phyloP scores from a whole-genome alignment of 225 moss, liverwort and hornwort genomes.

The Bryoerythrophyllum caledonicum region DNA sequence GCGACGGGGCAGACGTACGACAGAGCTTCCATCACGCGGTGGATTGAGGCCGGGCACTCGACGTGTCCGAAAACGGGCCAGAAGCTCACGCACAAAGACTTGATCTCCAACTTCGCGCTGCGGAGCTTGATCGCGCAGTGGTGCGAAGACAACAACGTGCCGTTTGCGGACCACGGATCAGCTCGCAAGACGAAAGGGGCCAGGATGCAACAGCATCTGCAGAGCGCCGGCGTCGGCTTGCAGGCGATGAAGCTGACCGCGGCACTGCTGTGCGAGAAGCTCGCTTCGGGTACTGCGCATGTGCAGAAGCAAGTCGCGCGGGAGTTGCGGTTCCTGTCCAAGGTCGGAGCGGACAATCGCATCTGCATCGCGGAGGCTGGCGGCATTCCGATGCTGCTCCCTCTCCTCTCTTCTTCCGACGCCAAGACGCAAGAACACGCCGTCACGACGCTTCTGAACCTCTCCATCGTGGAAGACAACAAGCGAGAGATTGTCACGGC shows the following conservation, averaged over 20 bases:
- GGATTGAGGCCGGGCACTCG: constrained; percentile 52
- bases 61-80: constrained; percentile 70
- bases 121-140: constrained; percentile 62
- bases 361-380: constrained; percentile 71
- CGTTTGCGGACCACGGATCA: constrained; percentile 35
- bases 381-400: constrained; percentile 56
- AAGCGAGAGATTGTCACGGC: constrained; percentile 54
- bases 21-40: constrained; percentile 49
- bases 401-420: constrained; percentile 61
- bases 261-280: constrained; percentile 40
- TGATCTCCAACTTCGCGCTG: constrained; percentile 53
- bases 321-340: constrained; percentile 64
- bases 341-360: constrained; percentile 55
- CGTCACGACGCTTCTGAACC: constrained; percentile 65
- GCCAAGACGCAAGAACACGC: constrained; percentile 69
- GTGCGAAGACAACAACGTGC: constrained; percentile 64
- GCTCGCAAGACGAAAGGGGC: constrained; percentile 26
- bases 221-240: constrained; percentile 37
- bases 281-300: constrained; percentile 46
- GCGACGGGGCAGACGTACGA: constrained; percentile 78
- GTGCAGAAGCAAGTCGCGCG: constrained; percentile 58
- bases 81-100: constrained; percentile 46
- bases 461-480: constrained; percentile 64
- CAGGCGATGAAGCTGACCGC: constrained; percentile 62
- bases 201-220: constrained; percentile 35